Evolutionary conservation across 116 monocot genomes (phyloP).

Genomic region (Trichopus zeylanicus): DNA sequence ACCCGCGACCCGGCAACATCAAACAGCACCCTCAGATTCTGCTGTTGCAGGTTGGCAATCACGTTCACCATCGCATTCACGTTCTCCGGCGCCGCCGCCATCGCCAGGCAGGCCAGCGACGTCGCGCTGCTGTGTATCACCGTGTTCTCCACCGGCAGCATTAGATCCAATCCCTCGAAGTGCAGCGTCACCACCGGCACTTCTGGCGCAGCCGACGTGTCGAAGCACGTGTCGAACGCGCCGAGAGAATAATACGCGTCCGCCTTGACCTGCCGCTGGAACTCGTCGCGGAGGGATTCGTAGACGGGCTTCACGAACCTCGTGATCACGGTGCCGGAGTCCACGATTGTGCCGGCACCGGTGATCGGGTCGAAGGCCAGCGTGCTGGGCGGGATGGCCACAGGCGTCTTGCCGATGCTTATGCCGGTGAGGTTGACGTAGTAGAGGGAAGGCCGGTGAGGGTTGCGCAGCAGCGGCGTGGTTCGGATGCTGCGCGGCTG

Average conservation of each 20-base stretch:
- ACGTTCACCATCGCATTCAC: constrained; percentile 76
- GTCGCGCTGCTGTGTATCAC: constrained; percentile 63
- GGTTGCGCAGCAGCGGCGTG: constrained; percentile 73
- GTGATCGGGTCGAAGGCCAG: constrained; percentile 39
- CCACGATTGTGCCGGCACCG: constrained; percentile 60
- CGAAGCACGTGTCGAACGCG: constrained; percentile 84
- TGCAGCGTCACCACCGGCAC: constrained; percentile 41
- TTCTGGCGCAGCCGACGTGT: constrained; percentile 6
- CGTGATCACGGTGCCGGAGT: constrained; percentile 88
- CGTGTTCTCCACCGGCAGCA: constrained; percentile 64
- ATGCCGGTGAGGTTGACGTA: constrained; percentile 67
- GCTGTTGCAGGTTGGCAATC: constrained; percentile 83
- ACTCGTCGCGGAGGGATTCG: constrained; percentile 65
- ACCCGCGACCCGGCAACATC: constrained; percentile 55
- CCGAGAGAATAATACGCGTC: constrained; percentile 60
- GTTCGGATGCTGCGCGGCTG: constrained; percentile 50
- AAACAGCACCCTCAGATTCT: constrained; percentile 68
- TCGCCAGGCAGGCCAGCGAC: constrained; percentile 72
- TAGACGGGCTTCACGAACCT: constrained; percentile 63
- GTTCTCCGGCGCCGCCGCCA: constrained; percentile 61
- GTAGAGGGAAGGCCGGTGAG: constrained; percentile 81
- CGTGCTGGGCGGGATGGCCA: constrained; percentile 11
- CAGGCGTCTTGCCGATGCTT: constrained; percentile 24
- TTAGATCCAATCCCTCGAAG: constrained; percentile 37
- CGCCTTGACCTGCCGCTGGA: constrained; percentile 59